Evolutionary conservation across 2,329 filamentous ascomycete species (phyloP).

Genomic region (Nemania sp.): DNA sequence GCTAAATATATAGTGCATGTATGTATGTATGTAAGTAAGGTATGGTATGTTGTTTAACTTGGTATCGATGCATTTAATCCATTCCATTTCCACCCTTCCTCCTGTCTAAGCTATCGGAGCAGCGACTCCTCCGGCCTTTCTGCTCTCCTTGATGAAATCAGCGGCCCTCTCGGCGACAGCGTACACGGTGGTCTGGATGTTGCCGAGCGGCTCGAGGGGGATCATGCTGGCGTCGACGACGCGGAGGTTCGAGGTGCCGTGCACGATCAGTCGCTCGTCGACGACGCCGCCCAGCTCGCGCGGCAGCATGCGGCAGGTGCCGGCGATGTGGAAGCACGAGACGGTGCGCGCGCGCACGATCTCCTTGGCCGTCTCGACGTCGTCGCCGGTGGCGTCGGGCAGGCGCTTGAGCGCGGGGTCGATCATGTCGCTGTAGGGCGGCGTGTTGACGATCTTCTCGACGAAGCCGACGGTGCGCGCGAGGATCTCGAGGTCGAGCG

Average conservation of each 20-base stretch:
- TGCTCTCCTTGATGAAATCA: conserved; percentile 32
- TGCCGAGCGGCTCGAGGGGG: conserved; percentile 32
- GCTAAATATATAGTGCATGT: too few species aligned
- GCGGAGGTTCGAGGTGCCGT: conserved; percentile 46
- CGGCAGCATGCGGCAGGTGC: conserved; percentile 57
- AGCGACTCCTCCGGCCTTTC: not conserved
- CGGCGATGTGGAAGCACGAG: conserved; percentile 52
- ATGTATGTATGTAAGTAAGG: too few species aligned
- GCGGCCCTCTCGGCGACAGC: conserved; percentile 33
- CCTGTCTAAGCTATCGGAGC: conserved; percentile 1
- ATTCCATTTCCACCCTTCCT: not conserved
- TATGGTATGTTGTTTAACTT: too few species aligned
- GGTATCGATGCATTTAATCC: not conserved
- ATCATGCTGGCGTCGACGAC: conserved; percentile 33
- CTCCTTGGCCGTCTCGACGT: conserved; percentile 44
- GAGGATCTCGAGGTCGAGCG: conserved; percentile 60
- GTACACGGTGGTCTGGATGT: conserved; percentile 34
- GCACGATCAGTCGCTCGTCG: conserved; percentile 46
- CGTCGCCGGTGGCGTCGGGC: conserved; percentile 40
- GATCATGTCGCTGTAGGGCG: conserved; percentile 48
- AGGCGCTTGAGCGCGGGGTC: conserved; percentile 45
- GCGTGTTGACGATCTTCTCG: conserved; percentile 42
- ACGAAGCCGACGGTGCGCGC: conserved; percentile 50
- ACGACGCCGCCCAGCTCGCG: conserved; percentile 51
- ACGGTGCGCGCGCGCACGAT: conserved; percentile 43